A percentile compares a stretch with the other conserved stretches of the same genome.
Evolutionary conservation across 306 rosid species (phyloP).

Genomic region (Begonia fuchsioides): DNA sequence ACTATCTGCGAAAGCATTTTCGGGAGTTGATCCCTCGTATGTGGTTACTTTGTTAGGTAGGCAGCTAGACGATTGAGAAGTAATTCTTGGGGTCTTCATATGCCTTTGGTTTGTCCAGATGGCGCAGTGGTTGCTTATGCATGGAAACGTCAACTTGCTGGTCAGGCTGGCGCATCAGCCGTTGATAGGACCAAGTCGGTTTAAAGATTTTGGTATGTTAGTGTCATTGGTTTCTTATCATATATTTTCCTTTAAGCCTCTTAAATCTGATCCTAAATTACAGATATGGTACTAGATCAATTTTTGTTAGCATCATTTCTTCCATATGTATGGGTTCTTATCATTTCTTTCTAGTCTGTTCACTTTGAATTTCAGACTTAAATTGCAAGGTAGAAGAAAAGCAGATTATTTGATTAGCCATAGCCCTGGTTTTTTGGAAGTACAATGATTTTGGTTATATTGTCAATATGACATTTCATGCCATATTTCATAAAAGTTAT

Average conservation of each 20-base stretch:
- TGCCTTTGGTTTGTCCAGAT: slow-evolving; percentile 93
- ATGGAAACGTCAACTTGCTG: slow-evolving; percentile 87
- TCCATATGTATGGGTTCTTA: too few species aligned
- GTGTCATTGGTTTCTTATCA: neutral
- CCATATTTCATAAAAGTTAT: neutral
- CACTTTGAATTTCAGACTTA: too few species aligned
- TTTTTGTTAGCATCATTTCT: too few species aligned
- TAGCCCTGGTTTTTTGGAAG: neutral
- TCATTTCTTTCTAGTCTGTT: too few species aligned
- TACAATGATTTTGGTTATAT: too few species aligned
- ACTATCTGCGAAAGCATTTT: too few species aligned
- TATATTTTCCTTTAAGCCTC: too few species aligned
- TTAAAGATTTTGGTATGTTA: neutral
- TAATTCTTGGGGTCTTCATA: slow-evolving; percentile 85
- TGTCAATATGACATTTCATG: neutral
- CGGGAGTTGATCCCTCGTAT: neutral
- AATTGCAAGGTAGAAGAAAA: too few species aligned
- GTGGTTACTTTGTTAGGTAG: slow-evolving; percentile 33
- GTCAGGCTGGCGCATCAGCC: slow-evolving; percentile 89
- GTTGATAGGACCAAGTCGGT: slow-evolving; percentile 72
- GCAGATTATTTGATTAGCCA: neutral
- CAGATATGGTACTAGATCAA: too few species aligned
- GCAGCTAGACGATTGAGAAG: slow-evolving; percentile 73
- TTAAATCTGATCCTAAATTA: too few species aligned
- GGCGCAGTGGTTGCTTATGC: slow-evolving; percentile 93